Evolutionary conservation across 768 basidiomycete genomes (phyloP).

Genomic region (Sarcomyxa edulis): DNA sequence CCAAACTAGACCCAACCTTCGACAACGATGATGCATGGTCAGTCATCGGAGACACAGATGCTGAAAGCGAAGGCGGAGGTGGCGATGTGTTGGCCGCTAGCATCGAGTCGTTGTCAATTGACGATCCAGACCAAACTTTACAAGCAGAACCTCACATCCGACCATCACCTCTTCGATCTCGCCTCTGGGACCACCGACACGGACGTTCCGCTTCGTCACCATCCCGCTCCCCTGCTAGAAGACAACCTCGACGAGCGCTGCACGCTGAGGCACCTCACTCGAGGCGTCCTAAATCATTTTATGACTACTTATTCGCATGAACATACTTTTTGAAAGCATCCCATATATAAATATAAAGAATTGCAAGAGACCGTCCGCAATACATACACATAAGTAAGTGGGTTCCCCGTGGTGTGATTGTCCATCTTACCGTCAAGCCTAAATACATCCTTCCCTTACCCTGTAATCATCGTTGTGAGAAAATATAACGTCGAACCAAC

Average conservation of each 20-base stretch:
- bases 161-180: conserved; percentile 12
- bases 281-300: conserved; percentile 23
- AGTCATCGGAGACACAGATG: conserved; percentile 23
- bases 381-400: too few species aligned
- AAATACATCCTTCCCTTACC: conserved; percentile 8
- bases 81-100: conserved; percentile 24
- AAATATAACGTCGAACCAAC: conserved; percentile 25
- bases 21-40: conserved; percentile 29
- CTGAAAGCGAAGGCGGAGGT: conserved; percentile 21
- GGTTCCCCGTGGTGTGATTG: too few species aligned
- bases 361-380: too few species aligned
- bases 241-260: conserved; percentile 21
- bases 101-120: conserved; percentile 28
- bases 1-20: neutral
- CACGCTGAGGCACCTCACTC: conserved; percentile 6
- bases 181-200: conserved; percentile 18
- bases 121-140: conserved; percentile 11
- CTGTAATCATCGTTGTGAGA: conserved; percentile 21
- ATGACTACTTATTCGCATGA: conserved; percentile 41
- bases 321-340: too few species aligned
- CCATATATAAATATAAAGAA: too few species aligned
- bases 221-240: conserved; percentile 44
- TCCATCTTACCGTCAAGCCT: conserved; percentile 1
- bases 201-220: conserved; percentile 46
- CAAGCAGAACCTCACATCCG: conserved; percentile 7